Evolutionary conservation across 2,329 filamentous ascomycete genomes (phyloP).

Genomic region (Rhytidhysteron rufulum): DNA sequence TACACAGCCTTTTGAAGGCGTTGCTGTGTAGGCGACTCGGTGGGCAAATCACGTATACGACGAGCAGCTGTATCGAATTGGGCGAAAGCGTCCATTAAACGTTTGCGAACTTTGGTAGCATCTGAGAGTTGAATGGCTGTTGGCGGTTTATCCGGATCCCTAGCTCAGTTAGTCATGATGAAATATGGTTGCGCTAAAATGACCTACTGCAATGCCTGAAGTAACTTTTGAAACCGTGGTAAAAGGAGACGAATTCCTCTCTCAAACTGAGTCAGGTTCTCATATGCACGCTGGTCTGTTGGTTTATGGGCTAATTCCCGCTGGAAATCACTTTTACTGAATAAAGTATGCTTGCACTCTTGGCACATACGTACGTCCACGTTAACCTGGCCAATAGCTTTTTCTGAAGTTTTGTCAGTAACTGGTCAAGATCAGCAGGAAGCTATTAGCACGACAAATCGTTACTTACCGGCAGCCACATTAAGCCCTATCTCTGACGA

Average conservation of each 20-base stretch:
- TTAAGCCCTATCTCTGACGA: slow-evolving; percentile 80
- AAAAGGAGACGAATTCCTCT: slow-evolving; percentile 77
- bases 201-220: slow-evolving; percentile 64
- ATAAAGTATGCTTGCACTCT: slow-evolving; percentile 72
- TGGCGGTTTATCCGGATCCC: slow-evolving; percentile 62
- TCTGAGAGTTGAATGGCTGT: slow-evolving; percentile 72
- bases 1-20: slow-evolving; percentile 79
- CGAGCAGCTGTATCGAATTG: slow-evolving; percentile 83
- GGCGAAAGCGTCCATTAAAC: slow-evolving; percentile 81
- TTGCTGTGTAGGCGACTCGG: slow-evolving; percentile 66
- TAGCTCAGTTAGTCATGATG: background rate
- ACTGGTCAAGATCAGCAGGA: slow-evolving; percentile 14
- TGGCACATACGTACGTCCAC: slow-evolving; percentile 89
- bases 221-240: slow-evolving; percentile 76
- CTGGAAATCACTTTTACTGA: slow-evolving; percentile 72
- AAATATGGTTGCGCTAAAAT: background rate
- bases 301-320: slow-evolving; percentile 65
- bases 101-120: slow-evolving; percentile 83
- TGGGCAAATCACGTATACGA: slow-evolving; percentile 74
- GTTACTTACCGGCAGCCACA: slow-evolving; percentile 59
- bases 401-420: slow-evolving; percentile 34
- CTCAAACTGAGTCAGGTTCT: slow-evolving; percentile 82
- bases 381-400: slow-evolving; percentile 55
- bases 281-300: slow-evolving; percentile 74
- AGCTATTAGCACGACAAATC: slow-evolving; percentile 1